Conservation (phyloP, 1,284 basidiomycete species). For the Ceratobasidium sp. region DNA sequence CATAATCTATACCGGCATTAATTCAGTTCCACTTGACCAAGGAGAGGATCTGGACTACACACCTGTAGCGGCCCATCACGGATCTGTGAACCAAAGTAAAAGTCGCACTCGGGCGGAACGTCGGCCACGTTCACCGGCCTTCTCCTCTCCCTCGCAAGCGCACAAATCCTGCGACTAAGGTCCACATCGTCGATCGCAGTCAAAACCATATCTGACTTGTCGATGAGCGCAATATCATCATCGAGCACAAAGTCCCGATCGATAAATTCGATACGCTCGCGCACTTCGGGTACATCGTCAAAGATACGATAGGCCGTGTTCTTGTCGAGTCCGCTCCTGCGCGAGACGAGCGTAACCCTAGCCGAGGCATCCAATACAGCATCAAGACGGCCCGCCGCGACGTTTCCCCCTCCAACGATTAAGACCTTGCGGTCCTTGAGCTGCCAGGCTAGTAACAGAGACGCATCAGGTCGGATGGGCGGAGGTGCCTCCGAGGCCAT, state of each 20-base stretch:
- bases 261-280: conserved; percentile 76
- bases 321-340: conserved; percentile 71
- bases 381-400: conserved; percentile 83
- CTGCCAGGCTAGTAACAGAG: conserved; percentile 89
- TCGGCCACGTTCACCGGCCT: conserved; percentile 98
- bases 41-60: not conserved
- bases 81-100: conserved; percentile 97
- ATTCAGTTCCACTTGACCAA: not conserved
- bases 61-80: conserved; percentile 81
- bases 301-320: conserved; percentile 60
- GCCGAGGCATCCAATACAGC: conserved; percentile 76
- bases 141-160: conserved; percentile 74
- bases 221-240: conserved; percentile 63
- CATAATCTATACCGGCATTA: conserved; percentile 78
- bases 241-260: conserved; percentile 75
- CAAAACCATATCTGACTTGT: conserved; percentile 88
- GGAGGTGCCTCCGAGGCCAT: conserved; percentile 52
- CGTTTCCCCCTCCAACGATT: conserved; percentile 90
- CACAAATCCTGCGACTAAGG: conserved; percentile 79
- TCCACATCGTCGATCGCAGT: conserved; percentile 92
- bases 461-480: conserved; percentile 67
- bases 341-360: conserved; percentile 74
- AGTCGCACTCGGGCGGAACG: conserved; percentile 95
- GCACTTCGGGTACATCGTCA: conserved; percentile 62
- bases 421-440: conserved; percentile 85